These are phyloP conservation scores for Allomyces arbusculus DNA, from an alignment of 192 early-diverging fungal species.

Conservation along the genomic window DNA sequence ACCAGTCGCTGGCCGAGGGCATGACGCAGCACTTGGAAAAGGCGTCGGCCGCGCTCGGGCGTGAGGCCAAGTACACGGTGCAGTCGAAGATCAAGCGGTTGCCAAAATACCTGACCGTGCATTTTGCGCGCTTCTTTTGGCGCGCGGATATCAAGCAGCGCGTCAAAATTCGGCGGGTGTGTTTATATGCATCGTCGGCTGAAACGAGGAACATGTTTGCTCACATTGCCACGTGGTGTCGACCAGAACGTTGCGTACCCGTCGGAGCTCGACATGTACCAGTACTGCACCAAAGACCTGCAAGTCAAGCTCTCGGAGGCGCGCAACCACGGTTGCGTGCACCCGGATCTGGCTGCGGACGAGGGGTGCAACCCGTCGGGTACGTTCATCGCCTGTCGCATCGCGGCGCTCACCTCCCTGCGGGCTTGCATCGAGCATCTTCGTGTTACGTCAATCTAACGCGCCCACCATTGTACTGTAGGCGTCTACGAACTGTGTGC, in stretches of 20 bases:
- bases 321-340: constrained; percentile 22
- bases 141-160: constrained; percentile 52
- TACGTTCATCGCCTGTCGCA: no score
- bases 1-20: constrained; percentile 23
- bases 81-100: constrained; percentile 56
- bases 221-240: background rate
- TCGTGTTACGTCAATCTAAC: no score
- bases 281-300: constrained; percentile 68
- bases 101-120: constrained; percentile 68
- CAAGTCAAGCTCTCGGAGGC: constrained; percentile 42
- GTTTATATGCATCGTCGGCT: background rate
- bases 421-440: no score
- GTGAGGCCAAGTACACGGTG: constrained; percentile 60
- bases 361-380: constrained; percentile 62
- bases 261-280: constrained; percentile 68
- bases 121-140: constrained; percentile 95
- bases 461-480: no score
- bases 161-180: constrained; percentile 76
- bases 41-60: constrained; percentile 54
- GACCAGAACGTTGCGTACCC: constrained; percentile 72
- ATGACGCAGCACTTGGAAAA: constrained; percentile 78
- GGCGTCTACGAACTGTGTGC: constrained; percentile 78
- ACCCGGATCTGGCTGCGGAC: constrained; percentile 54
- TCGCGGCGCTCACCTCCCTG: no score
- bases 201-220: no score